phyloP scores from a whole-genome alignment of 2,329 filamentous ascomycete genomes.

The Trichoderma arundinaceum region DNA sequence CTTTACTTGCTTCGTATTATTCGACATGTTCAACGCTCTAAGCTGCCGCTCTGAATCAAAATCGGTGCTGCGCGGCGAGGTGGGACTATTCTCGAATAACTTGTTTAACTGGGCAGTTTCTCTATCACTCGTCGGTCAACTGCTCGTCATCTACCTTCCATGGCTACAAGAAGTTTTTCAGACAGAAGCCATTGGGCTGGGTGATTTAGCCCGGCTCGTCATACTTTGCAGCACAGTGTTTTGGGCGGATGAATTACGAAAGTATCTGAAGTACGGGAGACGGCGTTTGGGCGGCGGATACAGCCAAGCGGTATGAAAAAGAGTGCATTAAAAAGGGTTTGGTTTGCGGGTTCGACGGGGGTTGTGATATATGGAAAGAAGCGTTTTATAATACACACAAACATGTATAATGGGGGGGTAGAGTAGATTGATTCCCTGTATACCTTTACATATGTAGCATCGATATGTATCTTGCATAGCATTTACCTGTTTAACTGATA shows the following conservation, averaged over 20 bases:
- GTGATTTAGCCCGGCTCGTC: constrained; percentile 75
- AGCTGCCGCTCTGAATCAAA: constrained; percentile 91
- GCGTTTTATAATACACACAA: constrained; percentile 18
- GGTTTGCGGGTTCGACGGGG: neutral
- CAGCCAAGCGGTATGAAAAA: constrained; percentile 65
- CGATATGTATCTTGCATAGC: constrained; percentile 28
- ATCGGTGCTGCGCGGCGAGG: constrained; percentile 83
- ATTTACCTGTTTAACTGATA: neutral
- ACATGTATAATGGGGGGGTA: constrained; percentile 14
- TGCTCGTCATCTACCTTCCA: constrained; percentile 92
- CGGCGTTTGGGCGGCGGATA: constrained; percentile 65
- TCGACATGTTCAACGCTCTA: constrained; percentile 99
- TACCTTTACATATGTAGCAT: constrained; percentile 20
- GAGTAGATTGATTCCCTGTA: constrained; percentile 19
- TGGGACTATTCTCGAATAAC: constrained; percentile 81
- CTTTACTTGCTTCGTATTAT: constrained; percentile 97
- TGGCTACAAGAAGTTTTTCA: constrained; percentile 95
- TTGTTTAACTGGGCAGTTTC: constrained; percentile 97
- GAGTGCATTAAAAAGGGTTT: neutral
- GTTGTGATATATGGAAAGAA: constrained; percentile 11
- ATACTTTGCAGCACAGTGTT: constrained; percentile 87
- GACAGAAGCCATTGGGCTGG: constrained; percentile 79
- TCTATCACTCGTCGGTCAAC: constrained; percentile 78
- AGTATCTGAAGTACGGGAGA: constrained; percentile 71
- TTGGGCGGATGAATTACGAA: constrained; percentile 90